A percentile compares a stretch with the other conserved stretches of the same genome.
These are phyloP conservation scores for Claviceps quebecensis DNA, from an alignment of 2,329 filamentous ascomycete genomes.

Conservation along the genomic window DNA sequence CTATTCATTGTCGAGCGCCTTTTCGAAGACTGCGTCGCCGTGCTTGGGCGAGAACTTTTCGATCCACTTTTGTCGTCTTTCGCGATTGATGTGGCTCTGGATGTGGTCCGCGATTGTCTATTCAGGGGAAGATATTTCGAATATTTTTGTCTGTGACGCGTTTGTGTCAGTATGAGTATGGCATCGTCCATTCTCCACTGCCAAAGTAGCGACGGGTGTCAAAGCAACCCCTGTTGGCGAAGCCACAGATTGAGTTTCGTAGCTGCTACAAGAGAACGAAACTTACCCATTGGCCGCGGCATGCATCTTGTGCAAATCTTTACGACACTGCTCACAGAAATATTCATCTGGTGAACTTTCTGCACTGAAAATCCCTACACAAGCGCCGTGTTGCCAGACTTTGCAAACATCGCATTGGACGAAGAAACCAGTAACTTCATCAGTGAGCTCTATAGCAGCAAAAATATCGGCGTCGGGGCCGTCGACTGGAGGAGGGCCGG, in stretches of 20 bases:
- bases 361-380: slow-evolving; percentile 92
- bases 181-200: too few relatives aligned
- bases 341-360: slow-evolving; percentile 90
- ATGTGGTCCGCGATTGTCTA: slow-evolving; percentile 40
- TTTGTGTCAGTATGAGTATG: slow-evolving; percentile 29
- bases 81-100: slow-evolving; percentile 49
- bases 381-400: slow-evolving; percentile 97
- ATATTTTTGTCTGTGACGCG: slow-evolving; percentile 42
- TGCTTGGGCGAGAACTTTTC: slow-evolving; percentile 41
- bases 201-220: too few relatives aligned
- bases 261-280: not conserved
- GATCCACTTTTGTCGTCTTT: slow-evolving; percentile 46
- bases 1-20: slow-evolving; percentile 96
- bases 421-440: slow-evolving; percentile 88
- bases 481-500: slow-evolving; percentile 59
- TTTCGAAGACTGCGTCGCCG: slow-evolving; percentile 50
- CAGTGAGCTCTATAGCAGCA: slow-evolving; percentile 50
- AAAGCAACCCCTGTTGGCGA: not conserved
- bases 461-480: slow-evolving; percentile 43
- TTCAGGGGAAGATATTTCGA: slow-evolving; percentile 51
- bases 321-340: slow-evolving; percentile 90
- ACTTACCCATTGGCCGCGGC: slow-evolving; percentile 75
- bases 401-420: slow-evolving; percentile 97
- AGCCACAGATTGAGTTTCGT: not conserved
- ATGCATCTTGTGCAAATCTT: slow-evolving; percentile 77